Conservation (phyloP, 805 yeast species). For the fission yeast (Schizosaccharomyces pombe) region DNA sequence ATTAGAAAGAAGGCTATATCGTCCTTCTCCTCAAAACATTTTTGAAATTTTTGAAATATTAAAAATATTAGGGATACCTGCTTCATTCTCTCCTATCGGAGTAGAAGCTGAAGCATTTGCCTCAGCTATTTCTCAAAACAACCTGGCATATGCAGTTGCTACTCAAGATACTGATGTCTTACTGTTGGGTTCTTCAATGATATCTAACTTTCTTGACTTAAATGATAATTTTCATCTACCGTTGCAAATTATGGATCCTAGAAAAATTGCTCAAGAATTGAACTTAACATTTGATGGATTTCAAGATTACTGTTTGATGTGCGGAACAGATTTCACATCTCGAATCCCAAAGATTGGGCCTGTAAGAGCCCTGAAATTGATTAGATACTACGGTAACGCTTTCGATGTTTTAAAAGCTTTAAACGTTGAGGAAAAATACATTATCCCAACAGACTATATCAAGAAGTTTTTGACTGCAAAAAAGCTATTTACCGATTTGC, state of each 20-base stretch:
- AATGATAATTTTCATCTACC: background rate
- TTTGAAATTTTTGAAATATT: background rate
- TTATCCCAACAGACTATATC: background rate
- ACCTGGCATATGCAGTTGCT: background rate
- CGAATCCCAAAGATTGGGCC: background rate
- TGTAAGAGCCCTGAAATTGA: background rate
- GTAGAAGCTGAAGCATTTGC: constrained; percentile 1
- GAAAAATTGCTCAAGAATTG: background rate
- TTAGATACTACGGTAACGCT: background rate
- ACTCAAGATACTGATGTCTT: background rate
- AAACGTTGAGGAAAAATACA: background rate
- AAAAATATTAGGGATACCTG: background rate
- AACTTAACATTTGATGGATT: background rate
- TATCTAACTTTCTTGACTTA: background rate
- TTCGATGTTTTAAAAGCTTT: background rate
- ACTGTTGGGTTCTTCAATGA: background rate
- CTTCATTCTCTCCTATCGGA: background rate
- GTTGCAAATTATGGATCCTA: background rate
- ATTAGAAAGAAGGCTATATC: background rate
- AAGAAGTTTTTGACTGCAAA: background rate
- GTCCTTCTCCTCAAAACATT: background rate
- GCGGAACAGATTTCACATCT: constrained; percentile 3
- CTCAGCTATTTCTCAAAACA: background rate
- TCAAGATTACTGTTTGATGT: background rate
- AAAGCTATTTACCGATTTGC: background rate